Evolutionary conservation across 2,329 filamentous ascomycete species (phyloP), one percentile per base, ranked within the genome.

Genomic region (Huntiella omanensis): DNA sequence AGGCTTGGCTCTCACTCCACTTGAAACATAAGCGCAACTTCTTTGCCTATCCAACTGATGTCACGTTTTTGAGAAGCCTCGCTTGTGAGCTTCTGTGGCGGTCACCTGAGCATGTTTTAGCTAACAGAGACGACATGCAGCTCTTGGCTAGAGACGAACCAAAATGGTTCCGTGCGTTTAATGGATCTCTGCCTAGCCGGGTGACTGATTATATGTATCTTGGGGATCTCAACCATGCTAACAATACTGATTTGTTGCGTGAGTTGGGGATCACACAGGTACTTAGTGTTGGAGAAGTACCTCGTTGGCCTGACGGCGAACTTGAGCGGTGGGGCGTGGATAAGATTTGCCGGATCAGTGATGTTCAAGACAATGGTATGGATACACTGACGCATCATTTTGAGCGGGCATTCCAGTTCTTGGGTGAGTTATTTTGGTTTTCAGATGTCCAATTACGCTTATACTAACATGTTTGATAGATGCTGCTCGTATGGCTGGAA

Each of bases 361-460:
- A 80, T 11, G 84, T 98, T 4, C 91, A 96, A 58, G 91, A 98
- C 57, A 98, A 98, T 57, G 91, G 91, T 4, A 91, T 96, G 51
- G 91, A 98, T 61, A 81, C 87, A 4, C 64, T 98, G 55, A 92
- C 79, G 32, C 74, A 81, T 33, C 83, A 95, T 53, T 93, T 96
- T 61, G 73, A 77, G 54, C 71, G 80, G 35, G 96, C 88, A 57
- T 68, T 98, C 40, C 76, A 83, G 22, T 98, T 96, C 56, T 94
- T 98, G 59, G 81, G 88, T 95, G 65, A 61, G 82, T 67, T 45
- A 28, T 10, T 13, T 42, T 10, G 4, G 13, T 13, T 13, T 42
- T 7, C 19, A 13, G 13, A 28, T 32, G 28, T 15, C 3, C 6
- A 5, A 16, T 39, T 39, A 8, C 11, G 16, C 5, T 32, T 16